phyloP scores from a whole-genome alignment of 2,329 filamentous ascomycete species.

The Colletotrichum sp. region DNA sequence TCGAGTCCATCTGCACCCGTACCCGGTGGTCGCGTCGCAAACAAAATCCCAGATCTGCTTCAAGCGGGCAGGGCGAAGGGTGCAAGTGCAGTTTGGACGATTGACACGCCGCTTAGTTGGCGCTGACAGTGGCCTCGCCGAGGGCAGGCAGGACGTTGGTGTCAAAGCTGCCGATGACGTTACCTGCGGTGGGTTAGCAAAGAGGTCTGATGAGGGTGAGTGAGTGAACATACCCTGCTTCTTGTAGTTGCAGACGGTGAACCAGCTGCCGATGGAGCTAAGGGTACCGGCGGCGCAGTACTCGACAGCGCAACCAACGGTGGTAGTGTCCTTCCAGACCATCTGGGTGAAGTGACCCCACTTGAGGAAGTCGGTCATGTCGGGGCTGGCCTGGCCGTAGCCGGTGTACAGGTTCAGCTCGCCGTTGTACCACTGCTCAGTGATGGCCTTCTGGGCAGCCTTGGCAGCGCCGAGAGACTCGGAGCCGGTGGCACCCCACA shows the following conservation, averaged over 20 bases:
- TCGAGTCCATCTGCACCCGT: slow-evolving; percentile 4
- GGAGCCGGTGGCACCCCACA: slow-evolving; percentile 48
- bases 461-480: slow-evolving; percentile 51
- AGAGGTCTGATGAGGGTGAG: not conserved
- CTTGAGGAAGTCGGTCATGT: slow-evolving; percentile 63
- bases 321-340: slow-evolving; percentile 42
- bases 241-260: slow-evolving; percentile 89
- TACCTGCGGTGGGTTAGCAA: slow-evolving; percentile 42
- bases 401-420: slow-evolving; percentile 62
- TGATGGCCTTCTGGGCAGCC: slow-evolving; percentile 71
- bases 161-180: slow-evolving; percentile 55
- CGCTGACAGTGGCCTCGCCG: slow-evolving; percentile 32
- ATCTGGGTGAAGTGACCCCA: slow-evolving; percentile 63
- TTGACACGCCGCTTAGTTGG: slow-evolving; percentile 15
- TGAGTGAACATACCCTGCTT: slow-evolving; percentile 65
- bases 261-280: slow-evolving; percentile 61
- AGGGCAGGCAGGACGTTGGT: slow-evolving; percentile 52
- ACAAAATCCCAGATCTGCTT: slow-evolving; percentile 4
- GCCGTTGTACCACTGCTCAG: slow-evolving; percentile 87
- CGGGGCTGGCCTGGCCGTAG: slow-evolving; percentile 65
- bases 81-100: slow-evolving; percentile 8
- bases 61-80: slow-evolving; percentile 1
- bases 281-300: slow-evolving; percentile 64
- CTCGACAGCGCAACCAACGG: slow-evolving; percentile 66
- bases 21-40: slow-evolving; percentile 14